These are phyloP conservation scores for Flaveria bidentis DNA, from an alignment of 129 eudicot species.

Conservation along the genomic window DNA sequence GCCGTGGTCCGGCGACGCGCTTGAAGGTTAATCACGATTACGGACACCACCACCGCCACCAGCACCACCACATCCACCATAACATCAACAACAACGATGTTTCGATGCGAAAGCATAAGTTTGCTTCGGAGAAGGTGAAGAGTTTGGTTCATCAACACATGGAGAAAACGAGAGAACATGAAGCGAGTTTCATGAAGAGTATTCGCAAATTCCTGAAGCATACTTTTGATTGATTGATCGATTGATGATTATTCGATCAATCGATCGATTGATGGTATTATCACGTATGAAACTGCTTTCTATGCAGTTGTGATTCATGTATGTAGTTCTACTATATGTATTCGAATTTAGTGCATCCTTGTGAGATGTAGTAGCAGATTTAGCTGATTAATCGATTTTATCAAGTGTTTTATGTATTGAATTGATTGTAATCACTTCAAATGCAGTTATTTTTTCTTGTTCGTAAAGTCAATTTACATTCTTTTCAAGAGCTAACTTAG, in stretches of 20 bases:
- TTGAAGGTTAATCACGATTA: conserved; percentile 22
- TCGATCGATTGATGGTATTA: background rate
- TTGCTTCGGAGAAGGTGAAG: conserved; percentile 21
- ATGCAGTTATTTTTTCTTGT: no score
- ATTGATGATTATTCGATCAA: conserved; percentile 8
- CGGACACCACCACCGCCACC: conserved; percentile 19
- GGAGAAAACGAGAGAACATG: conserved; percentile 16
- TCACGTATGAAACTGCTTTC: conserved; percentile 28
- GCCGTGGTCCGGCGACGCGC: conserved; percentile 6
- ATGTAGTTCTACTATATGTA: background rate
- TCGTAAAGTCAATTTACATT: no score
- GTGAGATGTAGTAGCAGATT: conserved; percentile 33
- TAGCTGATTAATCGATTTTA: conserved; percentile 29
- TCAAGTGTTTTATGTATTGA: background rate
- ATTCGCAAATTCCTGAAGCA: conserved; percentile 37
- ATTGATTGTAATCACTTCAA: no score
- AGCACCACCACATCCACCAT: conserved; percentile 24
- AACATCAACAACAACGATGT: conserved; percentile 7
- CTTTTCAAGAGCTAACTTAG: no score
- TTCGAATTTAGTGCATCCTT: conserved; percentile 31
- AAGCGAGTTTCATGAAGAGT: conserved; percentile 30
- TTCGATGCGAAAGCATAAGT: conserved; percentile 16
- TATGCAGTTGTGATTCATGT: conserved; percentile 26
- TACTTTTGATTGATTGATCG: conserved; percentile 28
- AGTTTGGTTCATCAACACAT: conserved; percentile 6